phyloP scores from a whole-genome alignment of 306 rosid species.

The Aeschynomene evenia region DNA sequence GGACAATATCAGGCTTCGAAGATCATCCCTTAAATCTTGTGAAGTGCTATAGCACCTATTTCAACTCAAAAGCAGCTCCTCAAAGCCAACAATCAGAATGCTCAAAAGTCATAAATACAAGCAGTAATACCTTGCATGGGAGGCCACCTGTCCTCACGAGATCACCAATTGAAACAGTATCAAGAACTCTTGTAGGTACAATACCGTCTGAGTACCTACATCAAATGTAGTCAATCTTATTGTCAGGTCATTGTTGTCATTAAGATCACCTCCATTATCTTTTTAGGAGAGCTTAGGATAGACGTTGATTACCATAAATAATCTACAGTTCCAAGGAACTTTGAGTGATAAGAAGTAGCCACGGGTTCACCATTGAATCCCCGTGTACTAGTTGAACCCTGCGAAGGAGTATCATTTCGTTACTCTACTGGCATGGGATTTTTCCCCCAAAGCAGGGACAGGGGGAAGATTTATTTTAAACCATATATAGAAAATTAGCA shows the following conservation, averaged over 20 bases:
- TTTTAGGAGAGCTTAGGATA: not conserved
- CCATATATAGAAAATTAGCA: not conserved
- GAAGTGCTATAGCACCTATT: not conserved
- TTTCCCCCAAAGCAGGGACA: not conserved
- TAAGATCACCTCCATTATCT: slow-evolving; percentile 16
- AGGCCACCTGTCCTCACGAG: slow-evolving; percentile 73
- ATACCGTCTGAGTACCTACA: slow-evolving; percentile 73
- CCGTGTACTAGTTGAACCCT: slow-evolving; percentile 68
- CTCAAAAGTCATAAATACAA: not conserved
- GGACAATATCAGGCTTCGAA: not conserved
- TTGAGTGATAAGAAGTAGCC: slow-evolving; percentile 88
- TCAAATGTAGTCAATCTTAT: slow-evolving; percentile 19
- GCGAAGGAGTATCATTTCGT: slow-evolving; percentile 25
- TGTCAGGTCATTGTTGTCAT: slow-evolving; percentile 3
- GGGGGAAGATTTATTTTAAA: not conserved
- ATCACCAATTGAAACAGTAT: slow-evolving; percentile 61
- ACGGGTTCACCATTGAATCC: slow-evolving; percentile 71
- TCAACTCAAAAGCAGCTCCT: slow-evolving; percentile 5
- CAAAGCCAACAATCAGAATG: not conserved
- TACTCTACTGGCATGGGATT: not conserved
- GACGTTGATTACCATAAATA: slow-evolving; percentile 71
- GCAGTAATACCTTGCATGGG: slow-evolving; percentile 73
- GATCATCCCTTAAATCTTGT: not conserved
- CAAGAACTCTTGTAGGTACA: slow-evolving; percentile 70
- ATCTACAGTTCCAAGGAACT: slow-evolving; percentile 92